A percentile compares a stretch with the other conserved stretches of the same genome.
Evolutionary conservation across 108 stramenopile genomes (phyloP).

Genomic region (Bacterosira constricta): DNA sequence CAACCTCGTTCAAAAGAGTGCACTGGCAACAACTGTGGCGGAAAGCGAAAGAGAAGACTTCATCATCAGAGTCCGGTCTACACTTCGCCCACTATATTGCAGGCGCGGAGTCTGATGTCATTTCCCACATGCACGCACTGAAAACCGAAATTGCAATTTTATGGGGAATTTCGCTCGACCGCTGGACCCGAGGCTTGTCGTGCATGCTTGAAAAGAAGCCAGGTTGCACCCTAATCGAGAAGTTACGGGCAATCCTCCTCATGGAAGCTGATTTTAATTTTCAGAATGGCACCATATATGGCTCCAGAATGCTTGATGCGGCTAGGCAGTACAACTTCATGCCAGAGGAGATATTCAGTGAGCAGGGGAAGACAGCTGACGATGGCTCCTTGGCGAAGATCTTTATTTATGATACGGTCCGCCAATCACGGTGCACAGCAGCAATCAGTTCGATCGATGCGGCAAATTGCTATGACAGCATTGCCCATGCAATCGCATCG

Average conservation of each 20-base stretch:
- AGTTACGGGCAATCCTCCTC: background rate
- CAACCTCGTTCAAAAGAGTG: background rate
- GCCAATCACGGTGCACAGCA: background rate
- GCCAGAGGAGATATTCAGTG: conserved; percentile 26
- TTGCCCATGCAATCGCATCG: too few relatives aligned
- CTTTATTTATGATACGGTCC: background rate
- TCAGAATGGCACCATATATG: background rate
- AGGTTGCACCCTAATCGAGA: background rate
- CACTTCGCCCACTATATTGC: conserved; percentile 4
- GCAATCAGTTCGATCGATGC: conserved; percentile 12
- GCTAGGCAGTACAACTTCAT: background rate
- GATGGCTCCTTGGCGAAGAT: background rate
- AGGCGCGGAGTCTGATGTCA: background rate
- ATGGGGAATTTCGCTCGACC: background rate
- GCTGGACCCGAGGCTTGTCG: too few relatives aligned
- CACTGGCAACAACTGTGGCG: background rate
- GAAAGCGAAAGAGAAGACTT: background rate
- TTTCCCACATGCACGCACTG: background rate
- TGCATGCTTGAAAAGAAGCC: too few relatives aligned
- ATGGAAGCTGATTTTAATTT: conserved; percentile 16
- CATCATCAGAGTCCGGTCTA: background rate
- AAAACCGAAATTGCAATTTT: background rate
- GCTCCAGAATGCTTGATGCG: conserved; percentile 1
- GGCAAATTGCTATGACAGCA: conserved; percentile 21
- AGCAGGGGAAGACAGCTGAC: background rate